Evolutionary conservation across 345 rosid species (phyloP), one percentile per base, ranked within the genome.

Genomic region (Eutrema japonicum): DNA sequence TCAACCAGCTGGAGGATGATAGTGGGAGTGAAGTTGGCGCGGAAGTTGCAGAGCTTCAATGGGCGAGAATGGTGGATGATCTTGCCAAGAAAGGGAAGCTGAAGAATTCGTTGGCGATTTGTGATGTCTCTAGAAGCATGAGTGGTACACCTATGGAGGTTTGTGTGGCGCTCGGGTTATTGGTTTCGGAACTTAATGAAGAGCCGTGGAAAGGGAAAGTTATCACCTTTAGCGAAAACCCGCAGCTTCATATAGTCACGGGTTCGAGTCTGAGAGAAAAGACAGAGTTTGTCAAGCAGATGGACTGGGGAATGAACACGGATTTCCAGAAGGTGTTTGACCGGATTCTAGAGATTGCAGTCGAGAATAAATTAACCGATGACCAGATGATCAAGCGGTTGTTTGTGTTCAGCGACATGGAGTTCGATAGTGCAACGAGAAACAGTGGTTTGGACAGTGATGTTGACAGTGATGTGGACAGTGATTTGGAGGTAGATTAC

Each of bases 341-440:
- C 69, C 61, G 69, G 13, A 82, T 86, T 9, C 75, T 87, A 10
- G 13, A 78, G 54, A 83, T 85, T 43, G 89, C 85, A 2, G 78
- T 74, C 0, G 48, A 79, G 13, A 86, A 82, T 59, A 76, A 68
- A 2, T 58, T 82, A 64, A 79, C 68, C 18, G 68, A 79, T 3
- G 89, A 87, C 12, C 71, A 84, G 61, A 88, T 87, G 90, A 81
- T 88, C 12, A 83, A 85, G 74, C 71, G 83, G 76, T 53, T 84
- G 54, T 82, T 91, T 59, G 89, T 88, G 70, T 88, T 88, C 54
- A 89, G 89, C 40, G 92, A 85, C 45, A 87, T 86, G 95, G 89
- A 83, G 22, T 87, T 87, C 26, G 81, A 85, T 62, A 0, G 45
- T 30, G 84, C 85, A 5, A 76, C 73, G 0, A n/a, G 29, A 6